Evolutionary conservation across 2,329 filamentous ascomycete species (phyloP), one percentile per base, ranked within the genome.

Genomic region (Hymenoscyphus repandus): DNA sequence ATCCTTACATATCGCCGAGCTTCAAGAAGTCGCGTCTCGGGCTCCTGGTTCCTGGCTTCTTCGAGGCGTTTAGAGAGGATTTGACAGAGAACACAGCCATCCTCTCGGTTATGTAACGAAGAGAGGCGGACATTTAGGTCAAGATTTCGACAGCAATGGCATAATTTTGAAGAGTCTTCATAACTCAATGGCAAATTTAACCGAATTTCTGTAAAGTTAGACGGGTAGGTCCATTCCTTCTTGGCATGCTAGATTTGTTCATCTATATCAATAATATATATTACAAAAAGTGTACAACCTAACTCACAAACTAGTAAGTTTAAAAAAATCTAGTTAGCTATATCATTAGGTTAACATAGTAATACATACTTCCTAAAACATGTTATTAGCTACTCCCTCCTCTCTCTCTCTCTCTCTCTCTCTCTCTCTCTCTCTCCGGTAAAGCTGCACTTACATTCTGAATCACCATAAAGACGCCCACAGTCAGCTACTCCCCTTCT

Each of bases 321-420:
- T 20, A 41, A 40, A 41, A 11, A 41, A 41, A 41, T 9, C 18
- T 20, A 41, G 15, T 41, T 41, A 41, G 39, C 6, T 4, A 41
- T 41, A 41, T 41, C 18, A 41, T 41, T 13, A 13, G 39, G 18
- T 41, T 41, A 41, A 22, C 27, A 41, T 41, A 20, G 18, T 41
- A 41, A 41, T 41, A 41, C 39, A 13, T 41, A 41, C 39, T 20
- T 41, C 39, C 39, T 41, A 41, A 41, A 41, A 41, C 27, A 41
- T 41, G 20, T 4, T 20, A 20, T 41, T 20, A 41, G 15, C 18
- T 11, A 20, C 22, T 27, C 22, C 22, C 22, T 27, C 22, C 7
- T 34, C 34, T 37, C 3, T 27, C 22, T 27, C 22, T 27, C 22
- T 27, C 22, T 27, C 22, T 27, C 22, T 27, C 22, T 27, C 22